A percentile compares a stretch with the other conserved stretches of the same genome.
Evolutionary conservation across 2,329 filamentous ascomycete species (phyloP).

Genomic region (Pezicula rhizophila): DNA sequence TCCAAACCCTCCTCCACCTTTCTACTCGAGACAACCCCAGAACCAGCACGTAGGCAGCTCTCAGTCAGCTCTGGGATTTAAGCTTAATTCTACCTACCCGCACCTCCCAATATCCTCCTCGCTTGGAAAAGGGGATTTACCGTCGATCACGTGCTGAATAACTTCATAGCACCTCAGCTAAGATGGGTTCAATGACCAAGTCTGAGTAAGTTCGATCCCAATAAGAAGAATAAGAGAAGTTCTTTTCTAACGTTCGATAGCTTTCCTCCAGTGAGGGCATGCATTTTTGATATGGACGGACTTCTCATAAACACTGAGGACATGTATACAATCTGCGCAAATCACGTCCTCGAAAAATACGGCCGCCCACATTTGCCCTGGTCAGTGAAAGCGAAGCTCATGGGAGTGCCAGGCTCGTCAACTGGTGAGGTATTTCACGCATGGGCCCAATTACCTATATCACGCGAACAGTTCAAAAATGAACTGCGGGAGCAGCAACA

Average conservation of each 20-base stretch:
- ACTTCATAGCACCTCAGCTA: no score
- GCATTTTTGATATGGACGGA: slow-evolving; percentile 97
- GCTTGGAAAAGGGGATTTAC: no score
- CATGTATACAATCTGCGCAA: slow-evolving; percentile 77
- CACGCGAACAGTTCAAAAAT: slow-evolving; percentile 56
- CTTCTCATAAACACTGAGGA: slow-evolving; percentile 92
- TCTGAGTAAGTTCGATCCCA: neutral
- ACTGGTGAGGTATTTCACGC: slow-evolving; percentile 59
- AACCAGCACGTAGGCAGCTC: no score
- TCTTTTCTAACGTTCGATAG: slow-evolving; percentile 31
- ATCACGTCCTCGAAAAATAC: slow-evolving; percentile 72
- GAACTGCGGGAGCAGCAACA: slow-evolving; percentile 59
- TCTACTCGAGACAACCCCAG: no score
- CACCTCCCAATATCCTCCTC: no score
- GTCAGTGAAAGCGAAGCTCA: slow-evolving; percentile 81
- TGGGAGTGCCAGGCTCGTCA: slow-evolving; percentile 19
- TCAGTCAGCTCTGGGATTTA: no score
- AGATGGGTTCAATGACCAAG: neutral
- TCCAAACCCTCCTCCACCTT: no score
- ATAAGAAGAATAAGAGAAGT: neutral
- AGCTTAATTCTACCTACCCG: no score
- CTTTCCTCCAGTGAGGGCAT: slow-evolving; percentile 75
- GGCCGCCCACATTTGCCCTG: slow-evolving; percentile 70
- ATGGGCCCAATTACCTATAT: slow-evolving; percentile 81
- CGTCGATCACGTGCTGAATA: no score